A percentile compares a stretch with the other conserved stretches of the same genome.
Conservation (phyloP, 1,284 basidiomycete genomes). For the Tremellales sp. region DNA sequence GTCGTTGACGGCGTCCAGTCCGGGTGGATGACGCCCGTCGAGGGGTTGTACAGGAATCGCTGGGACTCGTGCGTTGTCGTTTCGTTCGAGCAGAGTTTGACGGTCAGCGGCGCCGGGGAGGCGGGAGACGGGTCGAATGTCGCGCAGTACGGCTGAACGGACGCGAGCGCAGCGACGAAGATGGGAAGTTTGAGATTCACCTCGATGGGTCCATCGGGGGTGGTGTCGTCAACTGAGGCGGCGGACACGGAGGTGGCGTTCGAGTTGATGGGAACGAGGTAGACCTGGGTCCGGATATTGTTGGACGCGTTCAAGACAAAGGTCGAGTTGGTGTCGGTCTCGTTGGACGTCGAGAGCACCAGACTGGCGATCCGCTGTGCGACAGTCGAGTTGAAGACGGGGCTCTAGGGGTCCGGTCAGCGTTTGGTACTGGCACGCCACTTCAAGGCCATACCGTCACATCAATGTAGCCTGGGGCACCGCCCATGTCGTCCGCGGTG, state of each 20-base stretch:
- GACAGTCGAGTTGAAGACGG: constrained; percentile 34
- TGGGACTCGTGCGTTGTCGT: constrained; percentile 54
- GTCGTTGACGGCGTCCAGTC: constrained; percentile 49
- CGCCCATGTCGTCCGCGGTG: constrained; percentile 17
- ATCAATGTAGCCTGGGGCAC: constrained; percentile 38
- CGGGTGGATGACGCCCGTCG: constrained; percentile 55
- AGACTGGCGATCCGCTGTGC: constrained; percentile 54
- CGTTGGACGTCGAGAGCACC: constrained; percentile 47
- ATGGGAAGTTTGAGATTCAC: constrained; percentile 55
- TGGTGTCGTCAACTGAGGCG: constrained; percentile 29
- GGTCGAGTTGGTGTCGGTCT: constrained; percentile 36
- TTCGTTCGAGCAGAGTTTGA: constrained; percentile 51
- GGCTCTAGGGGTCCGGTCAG: constrained; percentile 10
- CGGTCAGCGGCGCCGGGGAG: constrained; percentile 54
- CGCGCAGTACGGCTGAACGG: constrained; percentile 55
- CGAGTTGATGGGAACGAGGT: constrained; percentile 47
- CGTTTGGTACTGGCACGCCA: background rate
- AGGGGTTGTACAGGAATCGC: constrained; percentile 56
- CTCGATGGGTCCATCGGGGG: constrained; percentile 23
- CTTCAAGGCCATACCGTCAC: constrained; percentile 21
- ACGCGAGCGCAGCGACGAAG: constrained; percentile 49
- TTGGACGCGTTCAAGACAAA: constrained; percentile 59
- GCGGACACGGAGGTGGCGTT: constrained; percentile 16
- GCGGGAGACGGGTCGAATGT: constrained; percentile 59
- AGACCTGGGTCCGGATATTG: constrained; percentile 55